Base-by-base conservation (phyloP, 2,329 filamentous ascomycete genomes). In the Fusarium scirpi region DNA sequence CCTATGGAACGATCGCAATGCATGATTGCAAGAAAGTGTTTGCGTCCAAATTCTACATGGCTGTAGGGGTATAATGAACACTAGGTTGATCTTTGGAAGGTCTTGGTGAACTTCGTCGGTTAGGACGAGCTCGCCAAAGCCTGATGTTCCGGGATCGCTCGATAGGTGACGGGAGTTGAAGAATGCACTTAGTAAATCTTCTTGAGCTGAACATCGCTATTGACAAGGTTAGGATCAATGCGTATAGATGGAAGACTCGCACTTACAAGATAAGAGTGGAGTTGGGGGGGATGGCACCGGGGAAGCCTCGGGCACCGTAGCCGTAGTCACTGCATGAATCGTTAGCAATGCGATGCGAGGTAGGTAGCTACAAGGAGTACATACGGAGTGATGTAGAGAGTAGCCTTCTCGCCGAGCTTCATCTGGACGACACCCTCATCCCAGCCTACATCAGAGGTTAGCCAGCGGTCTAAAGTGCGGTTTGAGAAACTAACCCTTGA, bases 381-480 rank as follows among this genome's bases (percentile, higher is more conserved):
- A 45, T 75, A 76, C 74, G 67, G 86, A 69, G 90, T 87, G 78
- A 98, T 98, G 73, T 90, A 91, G 71, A 99, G 86, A 54, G 89
- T 92, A 57, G 94, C 91, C 85, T 93, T 95, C 87, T 98, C 95
- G 79, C 95, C 94, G 63, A 97, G 85, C 79, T 91, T 91, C 95
- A 99, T 98, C 78, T 89, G 85, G 52, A 85, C 83, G 56, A 98
- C 94, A 72, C 92, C 94, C 82, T 97, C 90, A 77, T 94, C 94
- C 94, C 89, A 97, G 74, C 89, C 92, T 94, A 47, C 62, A 27
- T 38, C 15, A 27, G 16, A 13, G 4, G 16, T 53, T 41, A 40
- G n/a, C 12, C 45, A 20, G 43, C 54, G 29, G 32, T 57, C 40
- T 27, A 8, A 7, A 43, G 11, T 12, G 8, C 18, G 34, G 34